Evolutionary conservation across 257 asterid genomes (phyloP), one percentile per base, ranked within the genome.

Genomic region (Ballota nigra): DNA sequence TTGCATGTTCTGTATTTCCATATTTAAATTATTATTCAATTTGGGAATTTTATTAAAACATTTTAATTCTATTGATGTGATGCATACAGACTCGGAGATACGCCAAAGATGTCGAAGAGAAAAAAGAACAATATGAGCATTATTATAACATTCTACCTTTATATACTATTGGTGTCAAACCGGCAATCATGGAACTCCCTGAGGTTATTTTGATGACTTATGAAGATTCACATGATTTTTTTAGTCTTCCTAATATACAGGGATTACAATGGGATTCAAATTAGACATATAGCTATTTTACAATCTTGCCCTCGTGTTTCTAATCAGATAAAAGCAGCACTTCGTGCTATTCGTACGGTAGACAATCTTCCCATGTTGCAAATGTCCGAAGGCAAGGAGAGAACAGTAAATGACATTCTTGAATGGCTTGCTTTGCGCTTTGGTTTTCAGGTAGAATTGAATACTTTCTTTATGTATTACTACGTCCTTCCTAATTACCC

Each of bases 371-470:
- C 98, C 41, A 12, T 56, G 52, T 80, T 89, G 74, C 83, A 76
- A 79, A 75, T 82, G 84, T 78, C 91, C 43, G 92, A 83, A 63
- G 87, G 80, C 74, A 82, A 80, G 75, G 83, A 78, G 63, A 88
- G 82, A 77, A 73, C 81, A 47, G 89, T 81, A 13, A 86, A 75
- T 45, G 99, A 95, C 63, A 92, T 95, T 79, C 91, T 92, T 51
- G 98, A 89, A 81, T 95, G 99, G 99, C 98, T 95, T 75, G 83
- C 94, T 82, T 70, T 86, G 57, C 87, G 87, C 74, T 95, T 95
- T 82, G 99, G 99, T 47, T 95, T 95, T 77, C 99, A 95, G 99
- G 99, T 92, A 78, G 66, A 71, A 19, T 82, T 62, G 16, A 31
- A 59, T 68, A n/a, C 78, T 41, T 43, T 0, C 34, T 29, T 61